Evolutionary conservation across 208 protist species (phyloP).

Genomic region (Phytomonas sp.): DNA sequence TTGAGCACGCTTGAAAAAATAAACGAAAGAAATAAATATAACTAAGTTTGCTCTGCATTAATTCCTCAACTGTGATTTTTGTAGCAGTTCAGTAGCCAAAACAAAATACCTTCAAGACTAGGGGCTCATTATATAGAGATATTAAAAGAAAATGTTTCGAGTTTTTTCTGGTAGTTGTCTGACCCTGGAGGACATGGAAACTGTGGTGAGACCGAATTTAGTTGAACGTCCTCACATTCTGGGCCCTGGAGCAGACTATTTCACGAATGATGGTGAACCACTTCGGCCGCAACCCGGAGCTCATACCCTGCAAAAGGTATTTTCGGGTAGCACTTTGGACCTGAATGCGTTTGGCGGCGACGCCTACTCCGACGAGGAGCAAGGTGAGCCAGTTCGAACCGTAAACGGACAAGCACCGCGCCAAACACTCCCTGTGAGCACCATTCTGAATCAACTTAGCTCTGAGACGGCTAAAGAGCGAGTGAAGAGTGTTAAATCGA

Average conservation of each 20-base stretch:
- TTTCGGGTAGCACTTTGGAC: conserved; percentile 83
- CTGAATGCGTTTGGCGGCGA: conserved; percentile 75
- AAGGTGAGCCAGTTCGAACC: conserved; percentile 7
- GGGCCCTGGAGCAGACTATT: conserved; percentile 81
- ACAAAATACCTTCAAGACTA: not conserved
- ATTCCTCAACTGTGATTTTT: not conserved
- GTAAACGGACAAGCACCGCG: not conserved
- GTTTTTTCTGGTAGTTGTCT: conserved; percentile 86
- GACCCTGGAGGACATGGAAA: conserved; percentile 87
- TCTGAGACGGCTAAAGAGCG: conserved; percentile 72
- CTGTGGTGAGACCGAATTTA: conserved; percentile 51
- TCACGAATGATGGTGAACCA: conserved; percentile 78
- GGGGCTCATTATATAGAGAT: not conserved
- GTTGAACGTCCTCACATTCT: conserved; percentile 73
- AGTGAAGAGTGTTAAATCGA: conserved; percentile 59
- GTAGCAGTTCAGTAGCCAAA: not conserved
- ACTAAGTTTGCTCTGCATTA: not conserved
- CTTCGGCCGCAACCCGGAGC: conserved; percentile 71
- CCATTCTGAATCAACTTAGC: conserved; percentile 74
- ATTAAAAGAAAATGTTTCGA: conserved; percentile 50
- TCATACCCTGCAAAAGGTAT: conserved; percentile 82
- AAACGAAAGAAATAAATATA: conserved; percentile 8
- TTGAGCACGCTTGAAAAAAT: not conserved
- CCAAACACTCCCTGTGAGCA: conserved; percentile 42
- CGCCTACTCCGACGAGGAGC: conserved; percentile 51